phyloP scores from a whole-genome alignment of 352 stramenopile genomes.

The Globisporangium yorkense region DNA sequence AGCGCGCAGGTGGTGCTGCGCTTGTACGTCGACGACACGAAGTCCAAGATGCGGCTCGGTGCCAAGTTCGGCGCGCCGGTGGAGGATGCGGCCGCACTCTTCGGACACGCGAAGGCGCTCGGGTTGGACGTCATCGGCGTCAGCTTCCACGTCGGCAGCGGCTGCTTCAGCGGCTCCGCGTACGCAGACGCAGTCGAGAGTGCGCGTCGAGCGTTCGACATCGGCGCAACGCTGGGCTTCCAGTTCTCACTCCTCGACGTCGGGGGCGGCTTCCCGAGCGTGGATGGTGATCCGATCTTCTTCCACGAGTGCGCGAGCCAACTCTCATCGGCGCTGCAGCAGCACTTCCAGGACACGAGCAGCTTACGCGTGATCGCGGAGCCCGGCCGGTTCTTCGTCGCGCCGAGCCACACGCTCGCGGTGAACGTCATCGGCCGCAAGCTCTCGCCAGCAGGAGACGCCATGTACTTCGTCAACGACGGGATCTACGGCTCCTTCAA shows the following conservation, averaged over 20 bases:
- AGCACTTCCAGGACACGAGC: slow-evolving; percentile 64
- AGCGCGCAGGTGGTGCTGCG: slow-evolving; percentile 81
- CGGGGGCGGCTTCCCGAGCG: slow-evolving; percentile 91
- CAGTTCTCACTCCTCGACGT: slow-evolving; percentile 92
- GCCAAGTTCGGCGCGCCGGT: slow-evolving; percentile 94
- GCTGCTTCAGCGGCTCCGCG: slow-evolving; percentile 87
- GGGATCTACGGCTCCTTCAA: slow-evolving; percentile 97
- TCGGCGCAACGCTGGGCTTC: slow-evolving; percentile 79
- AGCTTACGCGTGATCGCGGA: slow-evolving; percentile 92
- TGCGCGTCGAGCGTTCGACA: slow-evolving; percentile 88
- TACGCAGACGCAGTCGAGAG: slow-evolving; percentile 89
- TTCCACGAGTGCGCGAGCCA: slow-evolving; percentile 79
- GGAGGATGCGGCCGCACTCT: slow-evolving; percentile 84
- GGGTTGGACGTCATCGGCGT: slow-evolving; percentile 88
- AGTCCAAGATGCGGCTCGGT: slow-evolving; percentile 87
- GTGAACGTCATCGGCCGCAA: slow-evolving; percentile 90
- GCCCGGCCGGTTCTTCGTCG: slow-evolving; percentile 94
- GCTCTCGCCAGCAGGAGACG: slow-evolving; percentile 52
- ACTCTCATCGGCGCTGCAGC: slow-evolving; percentile 54
- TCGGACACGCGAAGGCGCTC: slow-evolving; percentile 80
- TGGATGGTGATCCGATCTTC: slow-evolving; percentile 60
- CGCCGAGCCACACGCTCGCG: slow-evolving; percentile 88
- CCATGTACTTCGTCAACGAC: slow-evolving; percentile 96
- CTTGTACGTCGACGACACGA: slow-evolving; percentile 93
- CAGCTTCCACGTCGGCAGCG: slow-evolving; percentile 93